Evolutionary conservation across 2,329 filamentous ascomycete species (phyloP), one percentile per base, ranked within the genome.

Genomic region (Fusarium sp.): DNA sequence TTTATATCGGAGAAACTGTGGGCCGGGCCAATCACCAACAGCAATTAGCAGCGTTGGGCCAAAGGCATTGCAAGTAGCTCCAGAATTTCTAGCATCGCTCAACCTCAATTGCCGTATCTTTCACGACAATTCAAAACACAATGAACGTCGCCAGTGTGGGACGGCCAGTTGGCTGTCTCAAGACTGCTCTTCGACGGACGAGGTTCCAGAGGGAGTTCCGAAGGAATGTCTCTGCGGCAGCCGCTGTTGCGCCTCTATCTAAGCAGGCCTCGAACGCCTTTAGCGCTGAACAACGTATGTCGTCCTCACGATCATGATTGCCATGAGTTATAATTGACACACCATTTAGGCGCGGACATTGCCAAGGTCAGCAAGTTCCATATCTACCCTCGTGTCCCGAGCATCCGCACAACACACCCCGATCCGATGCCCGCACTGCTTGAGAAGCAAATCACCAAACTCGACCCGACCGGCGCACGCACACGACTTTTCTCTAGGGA

Each of bases 381-480:
- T 66, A 77, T 87, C 45, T 87, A 84, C 77, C 85, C 86, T 6
- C 84, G 87, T 14, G 80, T 86, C 14, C 84, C 86, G 33, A 87
- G 88, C 11, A 80, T 86, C 50, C 82, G 83, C 58, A 80, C 83
- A 58, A 79, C 81, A 57, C 87, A 86, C 79, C 87, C 88, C 58
- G 85, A 94, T 74, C 90, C 94, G 22, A 81, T 98, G 74, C 83
- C 84, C 37, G 79, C 86, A 59, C 84, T 97, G 73, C 89, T 90
- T 71, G 78, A 85, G 51, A 81, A 87, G 56, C 93, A 97, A 81
- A 86, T 97, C 75, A 77, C 85, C 40, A 79, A 86, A 41, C 91
- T 97, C 75, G 96, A 99, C 80, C 93, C 94, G 6, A 93, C 90
- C 2, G 94, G 94, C 49, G 90, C 91, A 52, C 92, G 95, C 64